phyloP scores from a whole-genome alignment of 495 filamentous ascomycete genomes.

The Extremus antarcticus region DNA sequence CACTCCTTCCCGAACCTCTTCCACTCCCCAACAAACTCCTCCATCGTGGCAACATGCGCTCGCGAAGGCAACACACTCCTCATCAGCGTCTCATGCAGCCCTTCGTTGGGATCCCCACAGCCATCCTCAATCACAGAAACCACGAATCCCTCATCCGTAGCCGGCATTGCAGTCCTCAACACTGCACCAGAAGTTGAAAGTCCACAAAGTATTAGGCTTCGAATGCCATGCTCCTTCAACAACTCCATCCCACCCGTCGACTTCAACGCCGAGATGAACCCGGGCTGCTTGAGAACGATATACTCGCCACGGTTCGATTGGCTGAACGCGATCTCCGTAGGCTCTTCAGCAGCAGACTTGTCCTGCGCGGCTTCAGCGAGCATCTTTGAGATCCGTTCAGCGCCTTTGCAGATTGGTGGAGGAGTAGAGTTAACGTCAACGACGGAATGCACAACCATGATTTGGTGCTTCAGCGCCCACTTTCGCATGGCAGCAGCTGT shows the following conservation, averaged over 20 bases:
- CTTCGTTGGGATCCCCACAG: constrained; percentile 24
- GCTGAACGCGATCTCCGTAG: constrained; percentile 12
- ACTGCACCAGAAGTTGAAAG: constrained; percentile 27
- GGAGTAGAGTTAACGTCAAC: constrained; percentile 19
- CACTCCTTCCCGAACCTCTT: neutral
- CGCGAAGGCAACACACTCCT: constrained; percentile 16
- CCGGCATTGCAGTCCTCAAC: constrained; percentile 24
- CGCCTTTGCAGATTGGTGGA: constrained; percentile 25
- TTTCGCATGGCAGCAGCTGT: constrained; percentile 21
- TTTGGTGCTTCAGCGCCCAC: constrained; percentile 25
- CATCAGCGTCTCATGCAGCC: constrained; percentile 23
- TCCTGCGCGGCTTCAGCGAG: constrained; percentile 8
- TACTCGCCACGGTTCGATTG: constrained; percentile 13
- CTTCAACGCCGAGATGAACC: constrained; percentile 27
- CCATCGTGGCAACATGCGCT: constrained; percentile 15
- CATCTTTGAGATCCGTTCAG: constrained; percentile 1
- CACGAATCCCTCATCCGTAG: constrained; percentile 23
- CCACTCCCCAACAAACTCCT: constrained; percentile 13
- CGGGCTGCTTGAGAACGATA: constrained; percentile 21
- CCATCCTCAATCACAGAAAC: constrained; percentile 24
- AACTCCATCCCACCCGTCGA: constrained; percentile 23
- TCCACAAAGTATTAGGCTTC: constrained; percentile 23
- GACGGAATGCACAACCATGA: constrained; percentile 28
- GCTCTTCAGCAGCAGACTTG: constrained; percentile 16
- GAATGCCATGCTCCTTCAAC: constrained; percentile 23